Percentiles rank a stretch among this genome's conserved stretches.
phyloP scores from a whole-genome alignment of 148 eudicot species.

The Tetragonia tetragonoides region DNA sequence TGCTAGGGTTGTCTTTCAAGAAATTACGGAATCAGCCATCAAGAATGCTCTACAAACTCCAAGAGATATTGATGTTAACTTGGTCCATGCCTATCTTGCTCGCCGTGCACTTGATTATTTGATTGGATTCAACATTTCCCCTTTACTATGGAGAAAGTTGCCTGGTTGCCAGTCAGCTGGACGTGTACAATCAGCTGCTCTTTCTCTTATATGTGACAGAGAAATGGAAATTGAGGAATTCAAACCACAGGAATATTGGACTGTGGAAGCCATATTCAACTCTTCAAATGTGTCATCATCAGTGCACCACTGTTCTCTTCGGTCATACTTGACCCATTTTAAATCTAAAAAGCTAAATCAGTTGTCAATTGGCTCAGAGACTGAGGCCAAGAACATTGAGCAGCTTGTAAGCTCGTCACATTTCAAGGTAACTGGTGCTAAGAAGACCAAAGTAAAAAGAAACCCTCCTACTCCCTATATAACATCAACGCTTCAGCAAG shows the following conservation, averaged over 20 bases:
- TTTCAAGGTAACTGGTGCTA: slow-evolving; percentile 53
- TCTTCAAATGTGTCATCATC: slow-evolving; percentile 24
- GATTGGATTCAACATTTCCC: slow-evolving; percentile 95
- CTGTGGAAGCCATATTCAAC: slow-evolving; percentile 60
- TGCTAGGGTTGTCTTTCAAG: slow-evolving; percentile 87
- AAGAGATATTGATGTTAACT: slow-evolving; percentile 70
- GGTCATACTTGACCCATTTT: slow-evolving; percentile 73
- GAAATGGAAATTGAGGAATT: slow-evolving; percentile 83
- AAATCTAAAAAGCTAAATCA: slow-evolving; percentile 61
- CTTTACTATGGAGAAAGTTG: slow-evolving; percentile 85
- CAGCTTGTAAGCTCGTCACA: slow-evolving; percentile 42
- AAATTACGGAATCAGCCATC: slow-evolving; percentile 84
- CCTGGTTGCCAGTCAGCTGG: slow-evolving; percentile 99
- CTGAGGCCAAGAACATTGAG: slow-evolving; percentile 60
- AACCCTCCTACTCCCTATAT: slow-evolving; percentile 83
- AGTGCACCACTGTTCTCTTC: slow-evolving; percentile 23
- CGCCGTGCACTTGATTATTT: slow-evolving; percentile 97
- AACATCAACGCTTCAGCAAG: slow-evolving; percentile 97
- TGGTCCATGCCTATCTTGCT: slow-evolving; percentile 97
- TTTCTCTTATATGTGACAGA: slow-evolving; percentile 80
- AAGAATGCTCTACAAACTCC: slow-evolving; percentile 77
- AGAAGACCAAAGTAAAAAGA: slow-evolving; percentile 50
- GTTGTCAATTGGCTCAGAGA: slow-evolving; percentile 56
- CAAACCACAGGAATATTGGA: slow-evolving; percentile 85
- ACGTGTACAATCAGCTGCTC: slow-evolving; percentile 94